Base-by-base conservation (phyloP, 78 protist genomes). In the Dictyostelium brefeldianum region DNA sequence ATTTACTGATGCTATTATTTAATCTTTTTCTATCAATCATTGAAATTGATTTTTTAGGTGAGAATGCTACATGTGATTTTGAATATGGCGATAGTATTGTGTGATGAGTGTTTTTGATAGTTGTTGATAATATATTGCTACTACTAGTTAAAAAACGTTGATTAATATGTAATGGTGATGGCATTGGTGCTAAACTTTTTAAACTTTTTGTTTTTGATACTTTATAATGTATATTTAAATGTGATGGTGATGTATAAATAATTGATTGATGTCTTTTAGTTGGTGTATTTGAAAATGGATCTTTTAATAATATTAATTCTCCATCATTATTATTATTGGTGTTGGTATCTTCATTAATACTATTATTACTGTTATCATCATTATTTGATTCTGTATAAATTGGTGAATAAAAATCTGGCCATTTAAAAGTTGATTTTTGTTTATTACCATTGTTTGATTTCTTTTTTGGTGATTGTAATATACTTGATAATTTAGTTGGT, bases 241-340 rank as follows among this genome's bases (percentile, higher is more conserved):
- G 41, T n/a, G 93, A 74, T 15, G 81, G 78, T 65, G 93, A 77
- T 74, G 29, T 9, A 36, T 87, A 54, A 31, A 87, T 69, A 1
- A 48, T 87, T 11, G 78, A 54, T 50, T 27, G 5, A 5, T 3
- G 3, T 51, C 78, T n/a, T 64, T 51, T 74, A 18, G 93, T 77
- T 62, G 93, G 93, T 77, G 93, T 77, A 10, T 53, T 74, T 77
- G 93, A 87, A 31, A 87, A 87, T 78, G 93, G 81, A 78, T 87
- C 93, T 65, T 87, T 87, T 50, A 77, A 77, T 50, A 87, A 15
- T n/a, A 47, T 77, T 22, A 75, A 51, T 14, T 67, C 43, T 2
- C 57, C 50, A 51, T 2, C 4, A 57, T 50, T 8, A 36, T 69
- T 57, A 31, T 56, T 70, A 36, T 18, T 22, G 9, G 0, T 22